Evolutionary conservation across 2,329 filamentous ascomycete species (phyloP).

Genomic region (Trichoderma sp.): DNA sequence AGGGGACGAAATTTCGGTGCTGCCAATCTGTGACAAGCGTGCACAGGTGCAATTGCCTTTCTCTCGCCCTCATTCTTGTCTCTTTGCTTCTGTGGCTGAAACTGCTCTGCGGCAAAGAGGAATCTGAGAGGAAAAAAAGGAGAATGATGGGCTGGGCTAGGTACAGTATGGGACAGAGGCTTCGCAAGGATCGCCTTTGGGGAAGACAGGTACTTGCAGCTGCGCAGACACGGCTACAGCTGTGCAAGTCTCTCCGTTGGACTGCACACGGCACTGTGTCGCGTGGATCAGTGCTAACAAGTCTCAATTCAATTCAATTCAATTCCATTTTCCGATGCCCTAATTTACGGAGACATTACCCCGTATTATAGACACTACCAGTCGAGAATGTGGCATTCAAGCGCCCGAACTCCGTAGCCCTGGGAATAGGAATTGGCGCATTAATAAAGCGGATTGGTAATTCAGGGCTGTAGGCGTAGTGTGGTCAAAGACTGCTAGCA

Average conservation of each 20-base stretch:
- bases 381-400: background rate
- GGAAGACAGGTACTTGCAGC: background rate
- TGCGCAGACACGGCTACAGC: background rate
- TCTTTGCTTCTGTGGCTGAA: background rate
- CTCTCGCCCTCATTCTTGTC: background rate
- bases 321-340: background rate
- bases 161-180: background rate
- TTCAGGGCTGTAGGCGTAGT: background rate
- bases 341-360: background rate
- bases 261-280: conserved; percentile 3
- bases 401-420: conserved; percentile 12
- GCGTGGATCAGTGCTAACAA: background rate
- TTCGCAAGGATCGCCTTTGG: background rate
- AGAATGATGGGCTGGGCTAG: background rate
- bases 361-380: background rate
- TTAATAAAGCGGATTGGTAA: conserved; percentile 18
- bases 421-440: background rate
- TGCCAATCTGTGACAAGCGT: background rate
- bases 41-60: background rate
- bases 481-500: background rate
- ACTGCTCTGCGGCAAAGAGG: background rate
- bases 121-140: background rate
- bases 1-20: background rate
- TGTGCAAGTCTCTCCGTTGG: background rate
- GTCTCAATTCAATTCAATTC: background rate